Evolutionary conservation across 2,329 filamentous ascomycete genomes (phyloP).

Genomic region (Hypomyces perniciosus): DNA sequence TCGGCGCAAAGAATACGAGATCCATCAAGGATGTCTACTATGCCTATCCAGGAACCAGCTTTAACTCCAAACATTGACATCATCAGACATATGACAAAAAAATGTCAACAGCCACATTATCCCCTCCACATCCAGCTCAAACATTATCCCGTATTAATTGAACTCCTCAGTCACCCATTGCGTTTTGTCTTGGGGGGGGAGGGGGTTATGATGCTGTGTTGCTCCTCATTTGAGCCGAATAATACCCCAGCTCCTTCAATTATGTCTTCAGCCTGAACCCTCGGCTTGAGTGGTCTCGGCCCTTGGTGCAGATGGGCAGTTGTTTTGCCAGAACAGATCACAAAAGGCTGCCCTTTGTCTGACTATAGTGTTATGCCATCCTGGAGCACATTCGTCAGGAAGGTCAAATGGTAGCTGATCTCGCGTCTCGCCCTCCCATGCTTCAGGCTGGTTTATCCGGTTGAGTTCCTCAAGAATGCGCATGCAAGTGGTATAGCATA

Average conservation of each 20-base stretch:
- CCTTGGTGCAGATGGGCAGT: slow-evolving; percentile 3
- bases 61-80: too few species aligned
- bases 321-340: slow-evolving; percentile 5
- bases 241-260: background rate
- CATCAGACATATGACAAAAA: too few species aligned
- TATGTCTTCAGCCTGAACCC: background rate
- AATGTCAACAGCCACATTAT: too few species aligned
- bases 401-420: slow-evolving; percentile 21
- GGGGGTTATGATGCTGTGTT: too few species aligned
- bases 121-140: too few species aligned
- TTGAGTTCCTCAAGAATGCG: slow-evolving; percentile 21
- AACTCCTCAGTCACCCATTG: too few species aligned
- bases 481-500: slow-evolving; percentile 19
- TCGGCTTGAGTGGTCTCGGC: background rate
- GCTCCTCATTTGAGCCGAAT: too few species aligned
- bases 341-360: slow-evolving; percentile 7
- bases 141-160: too few species aligned
- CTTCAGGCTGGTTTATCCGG: slow-evolving; percentile 22
- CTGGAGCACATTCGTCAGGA: slow-evolving; percentile 19
- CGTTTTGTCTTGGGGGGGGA: too few species aligned
- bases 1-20: too few species aligned
- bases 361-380: slow-evolving; percentile 16
- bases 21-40: too few species aligned
- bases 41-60: too few species aligned
- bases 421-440: slow-evolving; percentile 19